Evolutionary conservation across 2,329 filamentous ascomycete genomes (phyloP).

Genomic region (Colletotrichum agaves): DNA sequence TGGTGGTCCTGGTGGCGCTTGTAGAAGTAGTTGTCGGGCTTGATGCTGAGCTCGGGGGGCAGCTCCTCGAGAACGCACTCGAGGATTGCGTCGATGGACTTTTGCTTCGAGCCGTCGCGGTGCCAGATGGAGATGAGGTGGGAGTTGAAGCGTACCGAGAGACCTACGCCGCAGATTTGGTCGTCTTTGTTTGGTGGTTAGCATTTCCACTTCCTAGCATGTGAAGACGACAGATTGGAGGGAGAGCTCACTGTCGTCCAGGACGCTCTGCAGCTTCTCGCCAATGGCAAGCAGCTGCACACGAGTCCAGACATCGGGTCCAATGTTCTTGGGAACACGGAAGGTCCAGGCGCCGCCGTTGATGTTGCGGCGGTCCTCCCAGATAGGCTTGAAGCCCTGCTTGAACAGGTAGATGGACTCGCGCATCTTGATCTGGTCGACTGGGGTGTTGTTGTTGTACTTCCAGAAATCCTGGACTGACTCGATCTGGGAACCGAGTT

Average conservation of each 20-base stretch:
- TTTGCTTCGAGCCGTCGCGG: constrained; percentile 83
- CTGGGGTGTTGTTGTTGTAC: constrained; percentile 83
- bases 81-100: constrained; percentile 80
- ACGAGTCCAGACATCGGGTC: constrained; percentile 82
- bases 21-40: constrained; percentile 80
- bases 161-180: constrained; percentile 89
- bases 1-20: constrained; percentile 91
- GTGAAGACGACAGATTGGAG: not conserved
- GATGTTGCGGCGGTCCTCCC: constrained; percentile 88
- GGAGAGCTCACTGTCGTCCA: constrained; percentile 70
- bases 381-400: constrained; percentile 78
- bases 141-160: constrained; percentile 89
- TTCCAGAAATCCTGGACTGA: constrained; percentile 88
- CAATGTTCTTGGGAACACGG: constrained; percentile 80
- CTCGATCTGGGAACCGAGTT: constrained; percentile 75
- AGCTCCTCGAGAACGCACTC: constrained; percentile 79
- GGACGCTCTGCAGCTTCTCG: constrained; percentile 78
- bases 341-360: constrained; percentile 93
- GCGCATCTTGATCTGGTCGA: constrained; percentile 79
- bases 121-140: constrained; percentile 95
- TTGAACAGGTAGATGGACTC: constrained; percentile 86
- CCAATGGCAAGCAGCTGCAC: constrained; percentile 86
- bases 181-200: constrained; percentile 63
- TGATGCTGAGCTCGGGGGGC: constrained; percentile 77
- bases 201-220: not conserved